Evolutionary conservation across 768 basidiomycete genomes (phyloP).

Genomic region (Dacryopinax primogenitus): DNA sequence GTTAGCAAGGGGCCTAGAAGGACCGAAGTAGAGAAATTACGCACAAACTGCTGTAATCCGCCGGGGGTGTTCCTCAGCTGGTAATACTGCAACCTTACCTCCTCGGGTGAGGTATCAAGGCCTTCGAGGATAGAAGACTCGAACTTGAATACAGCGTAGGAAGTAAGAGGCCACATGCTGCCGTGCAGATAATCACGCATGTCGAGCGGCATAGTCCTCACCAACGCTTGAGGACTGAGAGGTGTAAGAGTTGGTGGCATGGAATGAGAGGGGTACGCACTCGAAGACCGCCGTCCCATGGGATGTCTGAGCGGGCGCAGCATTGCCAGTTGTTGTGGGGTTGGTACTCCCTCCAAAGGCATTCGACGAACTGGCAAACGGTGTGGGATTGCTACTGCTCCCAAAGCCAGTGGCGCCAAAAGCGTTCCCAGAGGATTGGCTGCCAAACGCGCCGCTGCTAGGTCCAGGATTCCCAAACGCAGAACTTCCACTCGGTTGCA

Average conservation of each 20-base stretch:
- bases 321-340: background rate
- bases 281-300: background rate
- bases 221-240: background rate
- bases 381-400: background rate
- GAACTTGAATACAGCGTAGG: conserved; percentile 62
- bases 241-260: background rate
- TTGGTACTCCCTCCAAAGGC: background rate
- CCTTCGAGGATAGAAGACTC: conserved; percentile 54
- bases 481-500: background rate
- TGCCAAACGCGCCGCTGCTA: too few species aligned
- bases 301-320: background rate
- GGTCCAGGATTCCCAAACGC: too few species aligned
- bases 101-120: conserved; percentile 65
- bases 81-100: conserved; percentile 32
- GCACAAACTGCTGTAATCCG: background rate
- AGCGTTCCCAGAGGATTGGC: background rate
- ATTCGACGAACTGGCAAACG: background rate
- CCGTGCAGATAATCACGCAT: background rate
- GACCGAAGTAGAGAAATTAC: background rate
- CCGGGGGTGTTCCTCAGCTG: background rate
- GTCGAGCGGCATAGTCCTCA: background rate
- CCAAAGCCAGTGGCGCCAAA: background rate
- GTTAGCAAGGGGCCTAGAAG: background rate
- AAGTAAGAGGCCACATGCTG: conserved; percentile 56
- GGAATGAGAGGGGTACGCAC: background rate